Percentiles rank a stretch among this genome's conserved stretches.
Evolutionary conservation across 1,139 yeast species (phyloP).

Genomic region (Taphrina pruni): DNA sequence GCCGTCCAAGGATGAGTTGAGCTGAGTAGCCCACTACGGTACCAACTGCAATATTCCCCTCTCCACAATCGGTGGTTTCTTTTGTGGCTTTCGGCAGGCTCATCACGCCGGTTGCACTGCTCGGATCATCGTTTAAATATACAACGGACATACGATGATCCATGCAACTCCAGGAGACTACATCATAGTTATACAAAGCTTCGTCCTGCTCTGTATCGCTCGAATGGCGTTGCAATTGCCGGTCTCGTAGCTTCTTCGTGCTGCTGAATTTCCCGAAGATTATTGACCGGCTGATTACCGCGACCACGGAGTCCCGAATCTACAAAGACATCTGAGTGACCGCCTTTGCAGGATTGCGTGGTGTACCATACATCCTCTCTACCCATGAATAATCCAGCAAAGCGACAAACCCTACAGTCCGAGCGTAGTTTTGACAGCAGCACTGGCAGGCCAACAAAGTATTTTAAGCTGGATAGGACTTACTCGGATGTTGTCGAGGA

Average conservation of each 20-base stretch:
- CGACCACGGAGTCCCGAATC: neutral
- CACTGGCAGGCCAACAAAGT: conserved; percentile 41
- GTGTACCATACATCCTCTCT: neutral
- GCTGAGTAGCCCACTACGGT: too few species aligned
- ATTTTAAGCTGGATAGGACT: conserved; percentile 47
- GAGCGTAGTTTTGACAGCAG: conserved; percentile 33
- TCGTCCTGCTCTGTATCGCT: too few species aligned
- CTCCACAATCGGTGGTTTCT: conserved; percentile 1
- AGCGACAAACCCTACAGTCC: conserved; percentile 8
- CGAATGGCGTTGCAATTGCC: too few species aligned
- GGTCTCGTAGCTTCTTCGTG: too few species aligned
- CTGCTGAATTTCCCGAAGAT: too few species aligned
- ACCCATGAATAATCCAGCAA: conserved; percentile 13
- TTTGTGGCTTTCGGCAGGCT: neutral
- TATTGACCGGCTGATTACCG: too few species aligned
- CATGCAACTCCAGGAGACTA: neutral
- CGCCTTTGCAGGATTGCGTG: neutral
- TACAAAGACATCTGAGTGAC: neutral
- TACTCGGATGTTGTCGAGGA: conserved; percentile 48
- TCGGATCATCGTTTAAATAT: neutral
- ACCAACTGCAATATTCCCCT: too few species aligned
- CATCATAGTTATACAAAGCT: neutral
- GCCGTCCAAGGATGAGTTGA: too few species aligned
- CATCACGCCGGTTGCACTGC: neutral
- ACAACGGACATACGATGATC: neutral